Base-by-base conservation (phyloP, 2,329 filamentous ascomycete genomes). In the Colletotrichum spaethianum region DNA sequence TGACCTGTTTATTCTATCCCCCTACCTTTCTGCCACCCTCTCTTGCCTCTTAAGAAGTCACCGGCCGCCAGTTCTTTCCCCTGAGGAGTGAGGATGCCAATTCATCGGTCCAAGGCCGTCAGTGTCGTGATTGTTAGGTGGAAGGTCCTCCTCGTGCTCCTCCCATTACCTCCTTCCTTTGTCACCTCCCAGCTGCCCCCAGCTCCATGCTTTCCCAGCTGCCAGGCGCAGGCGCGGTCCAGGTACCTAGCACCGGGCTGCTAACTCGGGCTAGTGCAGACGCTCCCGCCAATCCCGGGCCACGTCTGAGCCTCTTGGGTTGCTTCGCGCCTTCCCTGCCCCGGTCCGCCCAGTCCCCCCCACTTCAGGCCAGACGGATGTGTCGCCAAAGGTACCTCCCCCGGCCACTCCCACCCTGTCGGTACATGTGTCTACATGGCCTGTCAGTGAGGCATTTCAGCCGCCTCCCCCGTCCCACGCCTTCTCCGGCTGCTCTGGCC, bases 241-340 rank as follows among this genome's bases (percentile, higher is more conserved):
- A 63, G 60, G 60, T 52, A 63, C 60, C 60, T 63, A 40, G 26
- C 50, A 63, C 69, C 65, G 52, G 52, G 28, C 65, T 69, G 44
- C 69, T 38, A 38, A 40, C 20, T 69, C 50, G 28, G 57, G 20
- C 52, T 63, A 63, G 69, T 59, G 57, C 48, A 63, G 61, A 40
- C 36, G 50, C 64, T 68, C 69, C 69, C 69, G 69, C 69, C 69
- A 72, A 72, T 69, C 69, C 64, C 69, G 69, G 70, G 46, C 59
- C 70, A 70, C 67, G 55, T 70, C 70, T 70, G 66, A 73, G 70
- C 70, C 67, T 70, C 70, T 70, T 72, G 65, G 65, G 59, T 64
- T 71, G 56, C 68, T 67, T 66, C 46, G 68, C 56, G 68, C 68
- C 63, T 67, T 67, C 63, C 63, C 31, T 70, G 36, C 63, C 63